Evolutionary conservation across 371 early-diverging fungal genomes (phyloP).

Genomic region (Synchytrium microbalum): DNA sequence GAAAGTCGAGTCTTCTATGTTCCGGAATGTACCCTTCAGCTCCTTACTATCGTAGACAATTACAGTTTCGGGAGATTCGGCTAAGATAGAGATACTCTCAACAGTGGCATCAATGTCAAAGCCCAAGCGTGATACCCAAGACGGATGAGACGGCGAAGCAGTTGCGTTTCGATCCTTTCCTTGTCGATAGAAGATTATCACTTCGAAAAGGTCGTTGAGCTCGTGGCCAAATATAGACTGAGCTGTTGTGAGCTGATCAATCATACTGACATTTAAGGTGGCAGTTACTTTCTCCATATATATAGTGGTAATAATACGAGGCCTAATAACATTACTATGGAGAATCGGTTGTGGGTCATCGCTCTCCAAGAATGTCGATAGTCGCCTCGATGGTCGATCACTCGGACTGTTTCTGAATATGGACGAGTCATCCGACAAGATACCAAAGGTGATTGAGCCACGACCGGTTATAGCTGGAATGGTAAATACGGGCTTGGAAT

Average conservation of each 20-base stretch:
- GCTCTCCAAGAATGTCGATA: not conserved
- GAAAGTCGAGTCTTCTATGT: slow-evolving; percentile 2
- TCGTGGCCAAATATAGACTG: slow-evolving; percentile 71
- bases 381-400: not conserved
- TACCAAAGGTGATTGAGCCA: not conserved
- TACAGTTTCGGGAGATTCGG: slow-evolving; percentile 56
- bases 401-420: not conserved
- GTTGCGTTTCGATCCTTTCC: slow-evolving; percentile 17
- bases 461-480: not conserved
- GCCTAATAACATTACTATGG: slow-evolving; percentile 47
- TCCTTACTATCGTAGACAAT: slow-evolving; percentile 60
- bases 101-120: slow-evolving; percentile 55
- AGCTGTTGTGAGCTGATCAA: slow-evolving; percentile 69
- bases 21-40: slow-evolving; percentile 47
- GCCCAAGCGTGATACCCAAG: slow-evolving; percentile 10
- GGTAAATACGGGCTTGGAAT: not conserved
- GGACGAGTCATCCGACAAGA: not conserved
- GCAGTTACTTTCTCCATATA: slow-evolving; percentile 59
- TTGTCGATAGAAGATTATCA: slow-evolving; percentile 45
- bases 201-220: slow-evolving; percentile 66
- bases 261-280: slow-evolving; percentile 57
- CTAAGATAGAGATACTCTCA: slow-evolving; percentile 55
- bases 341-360: slow-evolving; percentile 24
- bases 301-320: slow-evolving; percentile 25
- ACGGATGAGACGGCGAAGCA: not conserved